A percentile compares a stretch with the other conserved stretches of the same genome.
These are phyloP conservation scores for Colletotrichum neosansevieriae DNA, from an alignment of 2,329 filamentous ascomycete genomes.

Conservation along the genomic window DNA sequence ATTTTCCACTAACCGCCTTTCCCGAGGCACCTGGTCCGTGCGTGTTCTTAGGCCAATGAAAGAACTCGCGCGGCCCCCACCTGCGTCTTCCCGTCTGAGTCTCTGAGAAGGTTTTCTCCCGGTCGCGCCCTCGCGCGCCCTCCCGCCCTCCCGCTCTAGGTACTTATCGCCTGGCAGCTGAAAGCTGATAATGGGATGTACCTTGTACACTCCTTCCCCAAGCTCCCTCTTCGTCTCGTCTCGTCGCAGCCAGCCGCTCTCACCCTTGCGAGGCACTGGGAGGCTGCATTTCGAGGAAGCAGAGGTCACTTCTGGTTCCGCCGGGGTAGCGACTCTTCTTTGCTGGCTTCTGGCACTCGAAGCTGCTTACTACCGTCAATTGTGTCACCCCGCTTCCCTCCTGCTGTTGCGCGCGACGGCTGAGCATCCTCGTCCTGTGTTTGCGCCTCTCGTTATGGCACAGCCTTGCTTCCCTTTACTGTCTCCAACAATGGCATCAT, in stretches of 20 bases:
- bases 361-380: too few species aligned
- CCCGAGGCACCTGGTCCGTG: neutral
- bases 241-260: slow-evolving; percentile 3
- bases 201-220: neutral
- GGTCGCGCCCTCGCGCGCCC: too few species aligned
- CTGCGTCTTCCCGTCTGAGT: slow-evolving; percentile 3
- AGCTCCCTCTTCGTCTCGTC: neutral
- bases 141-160: neutral
- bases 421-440: neutral
- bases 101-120: too few species aligned
- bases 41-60: slow-evolving; percentile 14
- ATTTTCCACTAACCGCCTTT: slow-evolving; percentile 3
- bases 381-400: neutral
- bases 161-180: neutral
- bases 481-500: neutral
- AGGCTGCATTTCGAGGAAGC: neutral
- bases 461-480: neutral
- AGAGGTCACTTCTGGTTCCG: neutral
- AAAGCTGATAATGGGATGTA: slow-evolving; percentile 1
- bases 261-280: slow-evolving; percentile 8
- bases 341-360: neutral
- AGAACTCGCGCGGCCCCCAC: slow-evolving; percentile 1
- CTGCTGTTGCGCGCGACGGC: neutral
- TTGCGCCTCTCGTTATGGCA: slow-evolving; percentile 18
- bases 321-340: neutral